phyloP scores from a whole-genome alignment of 345 rosid genomes.

The Hibiscus trionum region DNA sequence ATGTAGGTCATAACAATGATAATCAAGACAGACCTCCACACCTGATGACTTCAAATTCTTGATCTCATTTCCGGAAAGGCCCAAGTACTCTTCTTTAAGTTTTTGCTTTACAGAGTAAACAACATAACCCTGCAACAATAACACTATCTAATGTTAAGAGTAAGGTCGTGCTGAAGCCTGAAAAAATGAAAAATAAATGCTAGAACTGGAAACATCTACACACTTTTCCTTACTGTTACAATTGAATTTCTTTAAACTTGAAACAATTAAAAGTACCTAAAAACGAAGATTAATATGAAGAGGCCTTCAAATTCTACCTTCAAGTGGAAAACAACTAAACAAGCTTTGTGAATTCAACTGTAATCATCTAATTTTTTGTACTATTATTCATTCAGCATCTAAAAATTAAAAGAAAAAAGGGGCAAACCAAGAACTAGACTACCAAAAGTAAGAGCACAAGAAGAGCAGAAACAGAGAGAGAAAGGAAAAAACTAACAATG shows the following conservation, averaged over 20 bases:
- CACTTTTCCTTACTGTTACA: neutral
- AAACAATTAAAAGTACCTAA: neutral
- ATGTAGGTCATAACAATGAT: neutral
- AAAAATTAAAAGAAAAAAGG: neutral
- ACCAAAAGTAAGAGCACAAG: too few species aligned
- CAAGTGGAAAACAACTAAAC: neutral
- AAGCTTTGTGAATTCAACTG: too few species aligned
- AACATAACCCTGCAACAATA: conserved; percentile 64
- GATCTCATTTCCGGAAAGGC: conserved; percentile 62
- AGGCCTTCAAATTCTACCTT: neutral
- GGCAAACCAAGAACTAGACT: too few species aligned
- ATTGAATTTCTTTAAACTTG: neutral
- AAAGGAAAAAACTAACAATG: too few species aligned
- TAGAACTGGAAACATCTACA: neutral
- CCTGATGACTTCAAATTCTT: conserved; percentile 75
- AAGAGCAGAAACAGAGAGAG: too few species aligned
- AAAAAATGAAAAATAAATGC: neutral
- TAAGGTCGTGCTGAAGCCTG: neutral
- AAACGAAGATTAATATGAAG: neutral
- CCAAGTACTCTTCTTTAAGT: conserved; percentile 69
- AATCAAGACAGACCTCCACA: conserved; percentile 55
- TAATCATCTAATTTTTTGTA: neutral
- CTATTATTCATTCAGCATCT: neutral
- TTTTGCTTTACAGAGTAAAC: conserved; percentile 69
- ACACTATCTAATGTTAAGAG: neutral